Conservation (phyloP, 768 basidiomycete genomes). For the Terana coerulea region DNA sequence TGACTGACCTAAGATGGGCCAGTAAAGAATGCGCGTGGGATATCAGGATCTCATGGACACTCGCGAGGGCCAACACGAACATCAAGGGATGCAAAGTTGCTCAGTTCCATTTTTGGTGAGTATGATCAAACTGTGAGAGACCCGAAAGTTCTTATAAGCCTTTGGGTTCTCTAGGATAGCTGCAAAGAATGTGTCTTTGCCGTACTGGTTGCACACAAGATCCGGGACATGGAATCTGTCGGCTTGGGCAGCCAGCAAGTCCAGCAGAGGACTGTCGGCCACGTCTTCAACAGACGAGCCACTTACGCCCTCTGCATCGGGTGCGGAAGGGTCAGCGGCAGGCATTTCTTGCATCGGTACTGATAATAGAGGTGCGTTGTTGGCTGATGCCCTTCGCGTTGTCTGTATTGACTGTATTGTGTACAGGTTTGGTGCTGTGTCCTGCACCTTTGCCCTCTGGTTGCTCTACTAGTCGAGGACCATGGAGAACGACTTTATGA, state of each 20-base stretch:
- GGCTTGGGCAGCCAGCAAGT: not conserved
- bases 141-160: conserved; percentile 25
- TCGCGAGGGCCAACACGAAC: conserved; percentile 16
- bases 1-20: conserved; percentile 34
- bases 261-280: no score
- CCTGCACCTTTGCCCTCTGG: conserved; percentile 2
- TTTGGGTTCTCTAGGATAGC: conserved; percentile 20
- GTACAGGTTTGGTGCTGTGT: no score
- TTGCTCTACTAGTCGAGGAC: not conserved
- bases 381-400: no score
- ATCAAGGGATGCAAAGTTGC: conserved; percentile 29
- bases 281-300: no score
- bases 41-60: conserved; percentile 30
- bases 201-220: conserved; percentile 20
- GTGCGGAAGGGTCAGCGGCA: no score
- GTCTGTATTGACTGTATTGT: no score
- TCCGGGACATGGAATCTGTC: conserved; percentile 12
- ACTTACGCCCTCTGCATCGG: no score
- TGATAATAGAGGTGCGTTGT: no score
- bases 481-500: conserved; percentile 2
- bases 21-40: conserved; percentile 35
- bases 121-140: conserved; percentile 20
- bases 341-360: no score
- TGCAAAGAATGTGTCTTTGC: conserved; percentile 28
- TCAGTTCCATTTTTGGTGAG: conserved; percentile 3